Conservation (phyloP, 352 stramenopile genomes). For the Pythium oligandrum region DNA sequence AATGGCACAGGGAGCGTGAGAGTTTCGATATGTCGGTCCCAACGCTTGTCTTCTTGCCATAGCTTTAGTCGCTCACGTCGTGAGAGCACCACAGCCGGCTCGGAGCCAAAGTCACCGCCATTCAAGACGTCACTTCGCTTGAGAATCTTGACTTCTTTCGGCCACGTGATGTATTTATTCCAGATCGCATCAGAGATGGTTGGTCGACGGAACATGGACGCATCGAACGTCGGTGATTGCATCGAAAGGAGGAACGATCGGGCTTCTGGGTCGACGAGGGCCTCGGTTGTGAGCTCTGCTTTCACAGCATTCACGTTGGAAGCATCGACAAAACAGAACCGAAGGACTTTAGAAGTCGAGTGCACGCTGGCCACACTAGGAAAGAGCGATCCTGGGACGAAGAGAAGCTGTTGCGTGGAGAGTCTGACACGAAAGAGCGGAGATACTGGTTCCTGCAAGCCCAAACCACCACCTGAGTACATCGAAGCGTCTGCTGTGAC, state of each 20-base stretch:
- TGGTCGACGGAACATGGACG: slow-evolving; percentile 47
- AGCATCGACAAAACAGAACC: slow-evolving; percentile 71
- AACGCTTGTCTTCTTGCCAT: slow-evolving; percentile 76
- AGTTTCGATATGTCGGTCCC: slow-evolving; percentile 55
- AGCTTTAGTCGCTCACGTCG: slow-evolving; percentile 71
- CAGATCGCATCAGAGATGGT: slow-evolving; percentile 29
- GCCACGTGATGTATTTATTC: slow-evolving; percentile 57
- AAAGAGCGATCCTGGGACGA: slow-evolving; percentile 42
- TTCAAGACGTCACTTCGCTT: slow-evolving; percentile 26
- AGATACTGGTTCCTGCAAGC: neutral
- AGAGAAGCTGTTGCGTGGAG: slow-evolving; percentile 25
- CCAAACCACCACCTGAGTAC: neutral
- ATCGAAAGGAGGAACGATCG: slow-evolving; percentile 39
- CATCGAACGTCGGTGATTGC: slow-evolving; percentile 48
- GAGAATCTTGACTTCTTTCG: slow-evolving; percentile 40
- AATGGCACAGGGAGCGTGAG: slow-evolving; percentile 65
- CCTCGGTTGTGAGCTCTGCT: slow-evolving; percentile 37
- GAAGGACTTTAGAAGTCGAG: slow-evolving; percentile 20
- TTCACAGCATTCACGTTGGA: slow-evolving; percentile 75
- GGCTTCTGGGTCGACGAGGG: slow-evolving; percentile 30
- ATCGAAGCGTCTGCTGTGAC: neutral
- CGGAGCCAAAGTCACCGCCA: neutral
- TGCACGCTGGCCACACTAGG: neutral
- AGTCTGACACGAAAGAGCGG: slow-evolving; percentile 10
- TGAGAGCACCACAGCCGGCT: slow-evolving; percentile 31